Conservation (phyloP, 2,329 filamentous ascomycete species). For the Fusarium brevicatenulatum region DNA sequence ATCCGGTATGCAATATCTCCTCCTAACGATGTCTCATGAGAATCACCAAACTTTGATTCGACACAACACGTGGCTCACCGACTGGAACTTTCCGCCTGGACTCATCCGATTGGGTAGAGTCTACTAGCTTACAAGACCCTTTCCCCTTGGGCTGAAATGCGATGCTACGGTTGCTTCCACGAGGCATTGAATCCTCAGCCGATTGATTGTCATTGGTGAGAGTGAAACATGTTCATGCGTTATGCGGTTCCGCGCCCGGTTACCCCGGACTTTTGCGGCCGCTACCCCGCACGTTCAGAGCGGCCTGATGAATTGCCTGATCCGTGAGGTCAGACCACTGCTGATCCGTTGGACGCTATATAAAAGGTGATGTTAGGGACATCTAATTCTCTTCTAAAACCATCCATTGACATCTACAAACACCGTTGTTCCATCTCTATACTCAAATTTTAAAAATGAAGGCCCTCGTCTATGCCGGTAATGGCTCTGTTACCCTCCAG, state of each 20-base stretch:
- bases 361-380: background rate
- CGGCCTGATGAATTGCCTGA: background rate
- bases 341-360: background rate
- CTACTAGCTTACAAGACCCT: background rate
- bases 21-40: no score
- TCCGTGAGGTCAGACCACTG: background rate
- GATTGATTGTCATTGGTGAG: background rate
- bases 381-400: background rate
- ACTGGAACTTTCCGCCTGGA: no score
- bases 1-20: background rate
- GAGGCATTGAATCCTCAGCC: background rate
- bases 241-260: background rate
- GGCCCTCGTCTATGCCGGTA: conserved; percentile 56
- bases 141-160: background rate
- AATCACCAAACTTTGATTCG: background rate
- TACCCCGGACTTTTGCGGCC: background rate
- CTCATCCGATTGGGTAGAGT: background rate
- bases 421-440: rapidly evolving
- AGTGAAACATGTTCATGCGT: background rate
- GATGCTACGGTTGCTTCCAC: background rate
- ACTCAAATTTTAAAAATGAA: conserved; percentile 51
- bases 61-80: background rate
- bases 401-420: background rate
- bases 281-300: background rate
- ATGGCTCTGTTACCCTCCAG: conserved; percentile 50